Conservation (phyloP, 306 rosid genomes). For the Quercus wislizeni region DNA sequence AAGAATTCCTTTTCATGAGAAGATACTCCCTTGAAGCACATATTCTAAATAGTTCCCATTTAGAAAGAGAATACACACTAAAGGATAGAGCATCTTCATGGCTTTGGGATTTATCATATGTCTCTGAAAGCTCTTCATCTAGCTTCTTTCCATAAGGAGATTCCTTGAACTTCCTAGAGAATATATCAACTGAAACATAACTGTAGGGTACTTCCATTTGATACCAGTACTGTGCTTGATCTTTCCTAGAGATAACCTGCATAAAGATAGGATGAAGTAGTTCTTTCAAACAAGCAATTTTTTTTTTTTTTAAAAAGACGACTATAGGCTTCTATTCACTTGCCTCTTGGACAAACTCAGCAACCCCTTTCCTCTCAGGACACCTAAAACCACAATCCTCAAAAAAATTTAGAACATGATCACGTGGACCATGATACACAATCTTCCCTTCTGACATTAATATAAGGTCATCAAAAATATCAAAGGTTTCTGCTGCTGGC, state of each 20-base stretch:
- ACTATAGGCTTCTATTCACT: not conserved
- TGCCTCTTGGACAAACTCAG: constrained; percentile 6
- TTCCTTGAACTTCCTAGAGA: constrained; percentile 29
- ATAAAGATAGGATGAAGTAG: not conserved
- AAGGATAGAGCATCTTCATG: constrained; percentile 13
- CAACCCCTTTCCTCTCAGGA: constrained; percentile 47
- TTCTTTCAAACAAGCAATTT: not conserved
- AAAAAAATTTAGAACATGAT: constrained; percentile 31
- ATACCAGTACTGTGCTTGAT: constrained; percentile 48
- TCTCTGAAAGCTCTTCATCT: constrained; percentile 20
- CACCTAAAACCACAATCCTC: constrained; percentile 39
- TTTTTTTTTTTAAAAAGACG: not conserved
- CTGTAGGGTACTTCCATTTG: constrained; percentile 5
- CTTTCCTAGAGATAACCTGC: constrained; percentile 21
- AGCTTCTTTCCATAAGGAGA: constrained; percentile 33
- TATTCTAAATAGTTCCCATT: too few species aligned
- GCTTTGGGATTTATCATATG: constrained; percentile 26
- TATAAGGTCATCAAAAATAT: too few species aligned
- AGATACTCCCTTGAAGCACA: too few species aligned
- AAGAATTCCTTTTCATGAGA: too few species aligned
- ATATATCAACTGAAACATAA: constrained; percentile 27
- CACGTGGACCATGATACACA: too few species aligned
- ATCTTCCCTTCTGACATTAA: too few species aligned
- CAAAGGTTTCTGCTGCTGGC: too few species aligned
- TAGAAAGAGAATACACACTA: too few species aligned